Conservation (phyloP, 2,329 filamentous ascomycete genomes). For the Trichoderma endophyticum region DNA sequence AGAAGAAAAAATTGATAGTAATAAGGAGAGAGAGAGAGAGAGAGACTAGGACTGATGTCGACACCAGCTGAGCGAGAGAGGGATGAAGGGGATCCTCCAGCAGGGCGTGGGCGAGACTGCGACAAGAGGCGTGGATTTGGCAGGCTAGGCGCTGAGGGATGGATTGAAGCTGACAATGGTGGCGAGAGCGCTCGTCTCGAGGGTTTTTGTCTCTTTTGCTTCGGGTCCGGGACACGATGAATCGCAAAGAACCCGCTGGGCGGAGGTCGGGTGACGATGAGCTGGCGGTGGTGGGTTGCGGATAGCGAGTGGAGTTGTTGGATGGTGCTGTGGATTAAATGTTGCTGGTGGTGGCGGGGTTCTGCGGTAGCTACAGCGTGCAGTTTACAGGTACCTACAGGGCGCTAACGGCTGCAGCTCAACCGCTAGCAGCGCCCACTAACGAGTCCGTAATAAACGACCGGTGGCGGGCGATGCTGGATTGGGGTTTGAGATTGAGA, state of each 20-base stretch:
- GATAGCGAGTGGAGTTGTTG: neutral
- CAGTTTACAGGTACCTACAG: neutral
- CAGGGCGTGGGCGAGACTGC: neutral
- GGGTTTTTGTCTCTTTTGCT: neutral
- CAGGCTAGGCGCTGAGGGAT: neutral
- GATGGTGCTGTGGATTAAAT: neutral
- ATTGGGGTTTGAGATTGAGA: neutral
- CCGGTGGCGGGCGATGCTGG: neutral
- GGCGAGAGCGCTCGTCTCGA: neutral
- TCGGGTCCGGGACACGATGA: neutral
- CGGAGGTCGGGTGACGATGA: constrained; percentile 15
- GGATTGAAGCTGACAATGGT: constrained; percentile 1
- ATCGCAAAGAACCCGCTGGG: neutral
- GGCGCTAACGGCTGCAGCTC: neutral
- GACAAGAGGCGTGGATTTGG: neutral
- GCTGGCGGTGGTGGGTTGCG: constrained; percentile 12
- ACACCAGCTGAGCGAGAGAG: neutral
- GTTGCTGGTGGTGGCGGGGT: constrained; percentile 13
- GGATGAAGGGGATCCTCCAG: neutral
- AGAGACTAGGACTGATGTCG: neutral
- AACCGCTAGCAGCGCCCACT: neutral
- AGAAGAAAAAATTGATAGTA: neutral
- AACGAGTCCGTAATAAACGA: neutral
- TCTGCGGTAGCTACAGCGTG: neutral
- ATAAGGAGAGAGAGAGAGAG: neutral